Conservation (phyloP, 495 filamentous ascomycete species). For the Lasiosphaeria hispida region DNA sequence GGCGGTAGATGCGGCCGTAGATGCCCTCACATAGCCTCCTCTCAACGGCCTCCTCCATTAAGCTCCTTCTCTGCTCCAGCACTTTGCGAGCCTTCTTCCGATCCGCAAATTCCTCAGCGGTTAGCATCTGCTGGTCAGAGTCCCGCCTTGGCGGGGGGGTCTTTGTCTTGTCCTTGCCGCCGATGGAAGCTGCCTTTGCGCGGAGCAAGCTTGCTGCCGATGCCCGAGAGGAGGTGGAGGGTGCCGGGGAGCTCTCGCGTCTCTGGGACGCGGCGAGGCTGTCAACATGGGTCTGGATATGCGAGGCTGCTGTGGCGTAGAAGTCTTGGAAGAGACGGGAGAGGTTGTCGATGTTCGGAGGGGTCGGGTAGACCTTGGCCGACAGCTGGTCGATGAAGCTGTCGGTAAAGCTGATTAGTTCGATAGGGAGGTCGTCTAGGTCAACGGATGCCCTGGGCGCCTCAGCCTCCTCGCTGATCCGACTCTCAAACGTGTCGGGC, state of each 20-base stretch:
- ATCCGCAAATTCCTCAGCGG: constrained; percentile 75
- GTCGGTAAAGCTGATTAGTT: constrained; percentile 85
- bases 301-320: constrained; percentile 75
- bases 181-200: constrained; percentile 51
- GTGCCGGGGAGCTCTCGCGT: constrained; percentile 55
- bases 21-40: constrained; percentile 80
- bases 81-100: constrained; percentile 73
- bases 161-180: constrained; percentile 49
- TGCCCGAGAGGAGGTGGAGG: constrained; percentile 46
- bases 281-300: constrained; percentile 86
- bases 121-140: constrained; percentile 85
- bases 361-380: constrained; percentile 80
- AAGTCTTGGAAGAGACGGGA: constrained; percentile 92
- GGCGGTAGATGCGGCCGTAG: constrained; percentile 85
- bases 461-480: constrained; percentile 54
- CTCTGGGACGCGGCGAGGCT: constrained; percentile 71
- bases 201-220: constrained; percentile 53
- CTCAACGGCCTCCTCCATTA: constrained; percentile 91
- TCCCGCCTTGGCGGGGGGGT: constrained; percentile 31
- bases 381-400: constrained; percentile 91
- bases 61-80: constrained; percentile 69
- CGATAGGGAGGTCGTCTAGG: constrained; percentile 86
- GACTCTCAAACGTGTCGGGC: constrained; percentile 51
- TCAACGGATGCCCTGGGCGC: constrained; percentile 56
- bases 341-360: constrained; percentile 79